Percentiles rank a stretch among this genome's conserved stretches.
These are phyloP conservation scores for Starmera caribaea DNA, from an alignment of 805 yeast genomes.

Conservation along the genomic window DNA sequence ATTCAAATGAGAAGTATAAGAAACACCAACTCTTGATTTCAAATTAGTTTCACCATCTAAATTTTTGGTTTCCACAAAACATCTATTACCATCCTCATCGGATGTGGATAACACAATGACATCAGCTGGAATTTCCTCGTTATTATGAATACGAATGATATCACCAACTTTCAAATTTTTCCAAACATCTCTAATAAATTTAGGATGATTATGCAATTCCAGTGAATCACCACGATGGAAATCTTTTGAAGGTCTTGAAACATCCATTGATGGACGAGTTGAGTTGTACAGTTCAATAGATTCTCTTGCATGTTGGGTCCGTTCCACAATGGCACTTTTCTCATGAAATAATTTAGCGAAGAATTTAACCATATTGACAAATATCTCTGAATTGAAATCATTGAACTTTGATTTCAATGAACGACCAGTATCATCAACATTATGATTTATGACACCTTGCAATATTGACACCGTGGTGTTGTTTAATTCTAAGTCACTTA, in stretches of 20 bases:
- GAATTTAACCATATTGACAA: conserved; percentile 14
- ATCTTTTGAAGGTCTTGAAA: conserved; percentile 45
- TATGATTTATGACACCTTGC: conserved; percentile 41
- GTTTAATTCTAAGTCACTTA: conserved; percentile 62
- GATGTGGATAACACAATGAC: conserved; percentile 39
- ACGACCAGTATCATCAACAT: conserved; percentile 50
- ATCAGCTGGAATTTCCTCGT: conserved; percentile 60
- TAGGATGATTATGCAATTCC: conserved; percentile 42
- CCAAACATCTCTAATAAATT: conserved; percentile 36
- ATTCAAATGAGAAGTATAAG: conserved; percentile 40
- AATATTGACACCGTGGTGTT: conserved; percentile 63
- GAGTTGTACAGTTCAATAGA: conserved; percentile 9
- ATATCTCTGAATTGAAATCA: conserved; percentile 31
- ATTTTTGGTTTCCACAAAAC: conserved; percentile 71
- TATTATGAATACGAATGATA: conserved; percentile 41
- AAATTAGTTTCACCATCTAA: conserved; percentile 74
- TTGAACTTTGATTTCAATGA: conserved; percentile 60
- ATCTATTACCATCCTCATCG: conserved; percentile 36
- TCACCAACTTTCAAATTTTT: conserved; percentile 41
- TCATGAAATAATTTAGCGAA: conserved; percentile 10
- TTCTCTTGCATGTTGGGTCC: conserved; percentile 2
- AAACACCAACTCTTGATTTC: conserved; percentile 63
- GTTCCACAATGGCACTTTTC: conserved; percentile 5
- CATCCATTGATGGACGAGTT: no score
- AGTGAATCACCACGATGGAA: conserved; percentile 68